These are phyloP conservation scores for Mychonastes homosphaera DNA, from an alignment of 139 green algal species.

Conservation along the genomic window DNA sequence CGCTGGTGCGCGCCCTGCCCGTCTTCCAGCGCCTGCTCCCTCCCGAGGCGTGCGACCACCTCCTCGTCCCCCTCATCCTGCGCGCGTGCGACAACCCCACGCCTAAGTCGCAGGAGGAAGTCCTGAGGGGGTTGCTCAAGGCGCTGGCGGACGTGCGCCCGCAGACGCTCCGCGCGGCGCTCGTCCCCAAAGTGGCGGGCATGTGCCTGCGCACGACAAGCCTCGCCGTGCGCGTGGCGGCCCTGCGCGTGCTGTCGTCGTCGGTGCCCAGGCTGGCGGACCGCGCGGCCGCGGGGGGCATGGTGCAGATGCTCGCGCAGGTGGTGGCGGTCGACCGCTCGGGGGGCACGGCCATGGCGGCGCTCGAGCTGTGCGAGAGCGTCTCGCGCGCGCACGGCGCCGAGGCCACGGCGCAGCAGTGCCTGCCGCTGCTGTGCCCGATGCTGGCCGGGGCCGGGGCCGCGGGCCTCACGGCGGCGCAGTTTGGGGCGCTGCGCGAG, in stretches of 20 bases:
- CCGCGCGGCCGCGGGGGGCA: slow-evolving; percentile 30
- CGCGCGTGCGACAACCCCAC: slow-evolving; percentile 7
- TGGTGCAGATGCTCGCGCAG: slow-evolving; percentile 44
- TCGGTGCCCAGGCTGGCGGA: slow-evolving; percentile 25
- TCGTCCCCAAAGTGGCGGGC: slow-evolving; percentile 22
- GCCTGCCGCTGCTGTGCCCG: slow-evolving; percentile 55
- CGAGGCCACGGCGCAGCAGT: slow-evolving; percentile 27
- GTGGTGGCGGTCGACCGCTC: slow-evolving; percentile 56
- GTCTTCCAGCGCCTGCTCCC: slow-evolving; percentile 17
- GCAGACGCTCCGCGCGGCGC: slow-evolving; percentile 2
- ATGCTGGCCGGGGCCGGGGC: slow-evolving; percentile 46
- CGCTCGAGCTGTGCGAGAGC: slow-evolving; percentile 42
- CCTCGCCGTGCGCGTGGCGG: slow-evolving; percentile 45
- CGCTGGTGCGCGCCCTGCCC: slow-evolving; percentile 25
- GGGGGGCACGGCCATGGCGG: slow-evolving; percentile 50
- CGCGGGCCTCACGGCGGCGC: slow-evolving; percentile 25
- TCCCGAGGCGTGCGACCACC: neutral
- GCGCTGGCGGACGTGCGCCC: slow-evolving; percentile 4
- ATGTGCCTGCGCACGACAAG: slow-evolving; percentile 48
- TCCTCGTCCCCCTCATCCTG: slow-evolving; percentile 38
- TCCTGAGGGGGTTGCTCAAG: too few relatives aligned
- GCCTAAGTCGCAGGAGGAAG: slow-evolving; percentile 41
- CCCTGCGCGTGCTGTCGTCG: slow-evolving; percentile 37
- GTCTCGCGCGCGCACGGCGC: slow-evolving; percentile 43
- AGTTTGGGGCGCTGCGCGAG: slow-evolving; percentile 24